Conservation (phyloP, 2,329 filamentous ascomycete species). For the Diplodia intermedia region DNA sequence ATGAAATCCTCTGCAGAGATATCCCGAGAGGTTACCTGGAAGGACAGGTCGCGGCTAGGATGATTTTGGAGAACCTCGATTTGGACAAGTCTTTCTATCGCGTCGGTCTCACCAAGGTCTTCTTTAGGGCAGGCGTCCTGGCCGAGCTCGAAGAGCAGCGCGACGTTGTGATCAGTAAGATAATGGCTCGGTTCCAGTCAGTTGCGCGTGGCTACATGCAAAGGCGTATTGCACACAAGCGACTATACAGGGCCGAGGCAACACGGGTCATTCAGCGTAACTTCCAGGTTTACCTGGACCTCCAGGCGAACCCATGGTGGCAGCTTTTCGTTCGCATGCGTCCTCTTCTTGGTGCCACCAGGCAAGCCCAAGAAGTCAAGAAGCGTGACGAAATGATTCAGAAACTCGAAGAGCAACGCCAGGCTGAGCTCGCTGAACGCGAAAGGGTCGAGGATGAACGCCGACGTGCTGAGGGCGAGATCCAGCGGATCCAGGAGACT, state of each 20-base stretch:
- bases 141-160: conserved; percentile 96
- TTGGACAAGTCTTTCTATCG: conserved; percentile 88
- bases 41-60: conserved; percentile 80
- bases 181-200: conserved; percentile 93
- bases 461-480: conserved; percentile 83
- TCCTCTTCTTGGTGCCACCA: conserved; percentile 87
- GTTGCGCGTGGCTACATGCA: conserved; percentile 89
- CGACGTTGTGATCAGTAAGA: conserved; percentile 89
- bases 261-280: conserved; percentile 94
- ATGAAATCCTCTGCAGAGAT: conserved; percentile 86
- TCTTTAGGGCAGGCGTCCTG: conserved; percentile 94
- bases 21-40: conserved; percentile 93
- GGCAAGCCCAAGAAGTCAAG: conserved; percentile 92
- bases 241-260: conserved; percentile 91
- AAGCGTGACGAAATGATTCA: conserved; percentile 93
- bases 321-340: conserved; percentile 93
- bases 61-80: conserved; percentile 88
- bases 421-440: conserved; percentile 74
- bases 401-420: conserved; percentile 83
- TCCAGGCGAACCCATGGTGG: conserved; percentile 98
- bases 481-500: conserved; percentile 88
- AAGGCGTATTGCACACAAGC: conserved; percentile 86
- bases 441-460: conserved; percentile 89
- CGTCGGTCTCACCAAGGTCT: conserved; percentile 95
- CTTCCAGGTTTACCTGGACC: conserved; percentile 87